These are phyloP conservation scores for Cochlearia excelsa DNA, from an alignment of 345 rosid genomes.

Conservation along the genomic window DNA sequence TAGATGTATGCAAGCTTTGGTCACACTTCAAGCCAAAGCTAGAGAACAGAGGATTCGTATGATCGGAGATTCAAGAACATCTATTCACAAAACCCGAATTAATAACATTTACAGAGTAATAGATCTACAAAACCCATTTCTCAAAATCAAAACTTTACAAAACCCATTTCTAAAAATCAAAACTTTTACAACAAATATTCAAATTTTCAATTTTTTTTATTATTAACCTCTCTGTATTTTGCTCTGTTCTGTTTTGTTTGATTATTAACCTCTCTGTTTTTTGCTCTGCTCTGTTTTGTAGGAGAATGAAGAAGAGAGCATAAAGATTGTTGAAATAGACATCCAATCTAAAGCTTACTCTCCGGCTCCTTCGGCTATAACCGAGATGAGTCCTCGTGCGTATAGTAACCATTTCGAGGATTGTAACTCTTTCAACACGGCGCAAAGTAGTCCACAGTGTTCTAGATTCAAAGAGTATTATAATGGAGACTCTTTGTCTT, in stretches of 20 bases:
- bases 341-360: slow-evolving; percentile 45
- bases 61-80: slow-evolving; percentile 55
- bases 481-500: slow-evolving; percentile 47
- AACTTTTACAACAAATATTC: no score
- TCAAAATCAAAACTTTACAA: slow-evolving; percentile 31
- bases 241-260: background rate
- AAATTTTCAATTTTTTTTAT: no score
- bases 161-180: background rate
- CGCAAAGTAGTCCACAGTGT: slow-evolving; percentile 68
- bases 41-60: slow-evolving; percentile 59
- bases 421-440: slow-evolving; percentile 49
- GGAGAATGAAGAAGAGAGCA: slow-evolving; percentile 66
- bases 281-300: slow-evolving; percentile 27
- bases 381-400: slow-evolving; percentile 73
- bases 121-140: slow-evolving; percentile 40
- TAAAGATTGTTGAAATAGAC: slow-evolving; percentile 88
- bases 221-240: no score
- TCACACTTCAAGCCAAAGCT: slow-evolving; percentile 76
- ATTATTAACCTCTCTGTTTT: slow-evolving; percentile 1
- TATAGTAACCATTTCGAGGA: slow-evolving; percentile 79
- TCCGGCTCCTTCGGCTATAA: slow-evolving; percentile 60
- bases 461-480: slow-evolving; percentile 35
- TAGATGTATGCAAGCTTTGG: slow-evolving; percentile 80
- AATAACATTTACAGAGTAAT: slow-evolving; percentile 36
- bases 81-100: slow-evolving; percentile 42